These are phyloP conservation scores for Pulveroboletus sp. DNA, from an alignment of 768 basidiomycete genomes.

Conservation along the genomic window DNA sequence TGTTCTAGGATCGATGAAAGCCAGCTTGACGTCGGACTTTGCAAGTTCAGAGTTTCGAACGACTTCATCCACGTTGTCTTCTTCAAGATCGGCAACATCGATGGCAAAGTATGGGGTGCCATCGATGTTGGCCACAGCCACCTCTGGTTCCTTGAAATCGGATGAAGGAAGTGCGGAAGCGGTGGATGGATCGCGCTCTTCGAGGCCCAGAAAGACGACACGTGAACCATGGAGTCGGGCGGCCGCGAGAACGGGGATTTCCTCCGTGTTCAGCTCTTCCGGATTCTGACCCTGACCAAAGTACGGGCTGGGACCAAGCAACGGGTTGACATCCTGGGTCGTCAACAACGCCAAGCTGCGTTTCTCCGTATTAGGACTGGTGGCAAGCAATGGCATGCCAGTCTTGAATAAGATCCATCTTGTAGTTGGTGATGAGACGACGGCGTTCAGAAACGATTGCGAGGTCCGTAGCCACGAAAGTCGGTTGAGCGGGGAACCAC, in stretches of 20 bases:
- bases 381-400: slow-evolving; percentile 63
- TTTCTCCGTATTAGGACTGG: slow-evolving; percentile 30
- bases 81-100: slow-evolving; percentile 58
- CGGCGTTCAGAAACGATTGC: slow-evolving; percentile 69
- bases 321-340: slow-evolving; percentile 57
- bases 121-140: slow-evolving; percentile 55
- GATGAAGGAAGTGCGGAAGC: slow-evolving; percentile 59
- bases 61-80: slow-evolving; percentile 42
- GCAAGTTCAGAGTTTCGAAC: slow-evolving; percentile 37
- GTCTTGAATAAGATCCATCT: slow-evolving; percentile 78
- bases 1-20: slow-evolving; percentile 66
- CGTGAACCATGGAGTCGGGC: slow-evolving; percentile 57
- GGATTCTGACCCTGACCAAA: slow-evolving; percentile 66
- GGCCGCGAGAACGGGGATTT: slow-evolving; percentile 43
- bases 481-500: slow-evolving; percentile 73
- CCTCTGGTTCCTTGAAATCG: slow-evolving; percentile 57
- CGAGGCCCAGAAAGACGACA: slow-evolving; percentile 78
- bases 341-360: slow-evolving; percentile 50
- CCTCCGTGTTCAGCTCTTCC: slow-evolving; percentile 27
- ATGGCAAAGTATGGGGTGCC: slow-evolving; percentile 88
- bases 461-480: slow-evolving; percentile 80
- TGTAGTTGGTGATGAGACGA: slow-evolving; percentile 56
- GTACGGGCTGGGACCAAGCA: slow-evolving; percentile 67
- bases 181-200: slow-evolving; percentile 50
- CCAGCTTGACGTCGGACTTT: slow-evolving; percentile 39